Percentiles rank a stretch among this genome's conserved stretches.
These are phyloP conservation scores for Cyclocybe aegerita DNA, from an alignment of 768 basidiomycete species.

Conservation along the genomic window DNA sequence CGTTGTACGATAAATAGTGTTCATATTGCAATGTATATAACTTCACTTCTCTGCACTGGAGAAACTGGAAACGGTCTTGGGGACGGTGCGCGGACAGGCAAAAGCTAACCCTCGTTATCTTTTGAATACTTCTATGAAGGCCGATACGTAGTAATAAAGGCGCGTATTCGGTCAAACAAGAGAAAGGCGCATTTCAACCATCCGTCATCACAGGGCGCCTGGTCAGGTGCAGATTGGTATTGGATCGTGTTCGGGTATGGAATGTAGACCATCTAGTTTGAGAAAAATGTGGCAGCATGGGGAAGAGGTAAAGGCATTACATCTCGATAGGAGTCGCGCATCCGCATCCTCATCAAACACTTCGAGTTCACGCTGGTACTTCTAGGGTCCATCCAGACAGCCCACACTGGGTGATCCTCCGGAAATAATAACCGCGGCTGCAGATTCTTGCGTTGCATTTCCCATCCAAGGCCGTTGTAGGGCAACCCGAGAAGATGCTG, in stretches of 20 bases:
- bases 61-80: too few relatives aligned
- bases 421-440: conserved; percentile 44
- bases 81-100: too few relatives aligned
- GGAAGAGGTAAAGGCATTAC: conserved; percentile 29
- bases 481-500: conserved; percentile 56
- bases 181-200: background rate
- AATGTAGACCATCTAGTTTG: conserved; percentile 53
- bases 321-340: conserved; percentile 55
- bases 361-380: conserved; percentile 47
- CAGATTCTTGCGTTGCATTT: conserved; percentile 46
- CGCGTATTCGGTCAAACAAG: too few relatives aligned
- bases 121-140: too few relatives aligned
- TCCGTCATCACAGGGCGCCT: background rate
- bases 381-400: conserved; percentile 44
- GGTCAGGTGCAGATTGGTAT: conserved; percentile 28
- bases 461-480: conserved; percentile 51
- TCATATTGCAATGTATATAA: too few relatives aligned
- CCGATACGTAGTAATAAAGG: too few relatives aligned
- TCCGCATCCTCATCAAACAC: conserved; percentile 58
- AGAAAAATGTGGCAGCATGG: background rate
- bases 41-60: too few relatives aligned
- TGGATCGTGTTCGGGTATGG: conserved; percentile 56
- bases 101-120: too few relatives aligned
- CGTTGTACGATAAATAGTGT: too few relatives aligned
- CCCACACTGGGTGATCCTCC: conserved; percentile 40